Evolutionary conservation across 192 early-diverging fungal species (phyloP).

Genomic region (Linnemannia elongata): DNA sequence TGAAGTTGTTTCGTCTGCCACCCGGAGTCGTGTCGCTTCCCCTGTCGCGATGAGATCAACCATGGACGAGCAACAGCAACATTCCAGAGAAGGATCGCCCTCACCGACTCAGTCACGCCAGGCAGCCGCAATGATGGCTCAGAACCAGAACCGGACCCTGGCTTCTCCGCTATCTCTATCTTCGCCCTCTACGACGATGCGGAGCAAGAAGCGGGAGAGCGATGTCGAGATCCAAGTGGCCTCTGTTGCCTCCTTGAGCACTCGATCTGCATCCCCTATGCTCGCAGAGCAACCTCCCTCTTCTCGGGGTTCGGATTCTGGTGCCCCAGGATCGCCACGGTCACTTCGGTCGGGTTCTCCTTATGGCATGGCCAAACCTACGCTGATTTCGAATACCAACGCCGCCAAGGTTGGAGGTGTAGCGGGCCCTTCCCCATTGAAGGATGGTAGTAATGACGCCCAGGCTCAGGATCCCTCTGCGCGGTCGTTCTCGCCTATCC

Average conservation of each 20-base stretch:
- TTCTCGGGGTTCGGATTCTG: neutral
- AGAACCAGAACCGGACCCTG: conserved; percentile 7
- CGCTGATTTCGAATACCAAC: conserved; percentile 19
- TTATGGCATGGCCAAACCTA: conserved; percentile 37
- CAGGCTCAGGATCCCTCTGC: neutral
- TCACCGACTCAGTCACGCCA: neutral
- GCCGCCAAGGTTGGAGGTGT: neutral
- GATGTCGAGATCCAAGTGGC: conserved; percentile 55
- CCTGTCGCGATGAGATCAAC: neutral
- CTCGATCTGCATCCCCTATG: conserved; percentile 40
- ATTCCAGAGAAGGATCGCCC: conserved; percentile 20
- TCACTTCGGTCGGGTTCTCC: conserved; percentile 31
- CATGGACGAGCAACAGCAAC: neutral
- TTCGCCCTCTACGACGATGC: neutral
- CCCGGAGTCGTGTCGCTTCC: neutral
- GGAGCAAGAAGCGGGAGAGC: conserved; percentile 32
- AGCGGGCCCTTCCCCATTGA: conserved; percentile 19
- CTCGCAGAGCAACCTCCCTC: conserved; percentile 16
- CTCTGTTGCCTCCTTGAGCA: conserved; percentile 30
- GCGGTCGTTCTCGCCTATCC: conserved; percentile 43
- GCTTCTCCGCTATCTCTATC: conserved; percentile 9
- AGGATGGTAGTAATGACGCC: neutral
- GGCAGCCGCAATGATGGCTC: neutral
- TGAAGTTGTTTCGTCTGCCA: neutral
- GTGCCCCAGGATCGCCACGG: conserved; percentile 18